Percentiles rank a stretch among this genome's conserved stretches.
Conservation (phyloP, 805 yeast species). For the Lipomyces kockii region DNA sequence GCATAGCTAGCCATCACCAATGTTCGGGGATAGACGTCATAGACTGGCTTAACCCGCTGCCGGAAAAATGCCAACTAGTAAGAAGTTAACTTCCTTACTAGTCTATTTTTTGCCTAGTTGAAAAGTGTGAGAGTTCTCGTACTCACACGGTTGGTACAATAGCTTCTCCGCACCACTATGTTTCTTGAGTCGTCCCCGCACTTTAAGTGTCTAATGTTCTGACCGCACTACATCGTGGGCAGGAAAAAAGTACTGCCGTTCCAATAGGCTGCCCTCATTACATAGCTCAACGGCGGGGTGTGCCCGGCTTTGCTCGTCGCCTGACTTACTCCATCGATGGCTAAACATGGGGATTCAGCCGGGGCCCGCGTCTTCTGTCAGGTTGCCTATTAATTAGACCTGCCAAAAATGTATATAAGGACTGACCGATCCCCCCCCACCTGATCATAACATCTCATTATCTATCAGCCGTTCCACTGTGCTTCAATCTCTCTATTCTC, state of each 20-base stretch:
- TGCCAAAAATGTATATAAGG: background rate
- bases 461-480: background rate
- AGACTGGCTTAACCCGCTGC: too few species aligned
- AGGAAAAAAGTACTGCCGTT: background rate
- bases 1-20: too few species aligned
- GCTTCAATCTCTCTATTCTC: background rate
- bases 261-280: background rate
- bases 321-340: background rate
- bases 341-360: background rate
- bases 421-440: background rate
- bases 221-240: background rate
- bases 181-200: background rate
- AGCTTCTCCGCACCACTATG: background rate
- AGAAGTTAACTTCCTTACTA: too few species aligned
- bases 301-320: background rate
- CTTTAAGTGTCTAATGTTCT: background rate
- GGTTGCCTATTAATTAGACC: background rate
- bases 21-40: too few species aligned
- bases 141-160: too few species aligned
- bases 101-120: too few species aligned
- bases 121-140: too few species aligned
- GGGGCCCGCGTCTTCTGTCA: background rate
- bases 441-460: background rate
- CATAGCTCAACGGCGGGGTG: too few species aligned
- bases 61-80: too few species aligned